Evolutionary conservation across 2,329 filamentous ascomycete species (phyloP).

Genomic region (Samsoniella hepiali): DNA sequence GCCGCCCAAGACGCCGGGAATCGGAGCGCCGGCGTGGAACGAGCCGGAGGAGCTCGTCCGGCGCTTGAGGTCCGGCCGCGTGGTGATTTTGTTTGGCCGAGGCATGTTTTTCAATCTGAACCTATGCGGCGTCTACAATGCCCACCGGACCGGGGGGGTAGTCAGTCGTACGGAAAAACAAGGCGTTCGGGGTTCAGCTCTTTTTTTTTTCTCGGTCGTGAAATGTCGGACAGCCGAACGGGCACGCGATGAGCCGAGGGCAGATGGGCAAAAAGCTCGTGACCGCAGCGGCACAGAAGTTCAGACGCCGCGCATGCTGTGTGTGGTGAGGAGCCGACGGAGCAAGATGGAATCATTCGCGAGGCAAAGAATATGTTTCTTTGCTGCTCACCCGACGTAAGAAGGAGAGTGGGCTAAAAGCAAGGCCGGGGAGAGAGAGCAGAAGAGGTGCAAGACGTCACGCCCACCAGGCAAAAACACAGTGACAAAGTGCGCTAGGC

Average conservation of each 20-base stretch:
- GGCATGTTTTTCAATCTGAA: constrained; percentile 8
- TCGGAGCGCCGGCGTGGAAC: constrained; percentile 51
- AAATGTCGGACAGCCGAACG: not conserved
- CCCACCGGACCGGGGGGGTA: not conserved
- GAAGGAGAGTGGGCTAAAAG: no score
- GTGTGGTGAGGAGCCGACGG: not conserved
- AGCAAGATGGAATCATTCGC: not conserved
- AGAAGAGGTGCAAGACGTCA: constrained; percentile 12
- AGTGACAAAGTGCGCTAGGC: not conserved
- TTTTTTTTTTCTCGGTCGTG: not conserved
- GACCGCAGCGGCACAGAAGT: not conserved
- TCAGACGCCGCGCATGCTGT: constrained; percentile 8
- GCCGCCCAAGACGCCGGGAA: constrained; percentile 33
- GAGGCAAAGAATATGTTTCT: not conserved
- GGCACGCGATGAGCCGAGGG: constrained; percentile 8
- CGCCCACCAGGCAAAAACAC: not conserved
- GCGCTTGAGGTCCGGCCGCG: constrained; percentile 4
- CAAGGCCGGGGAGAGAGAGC: not conserved
- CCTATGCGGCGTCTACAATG: not conserved
- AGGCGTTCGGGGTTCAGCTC: not conserved
- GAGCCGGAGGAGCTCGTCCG: constrained; percentile 40
- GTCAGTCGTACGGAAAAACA: not conserved
- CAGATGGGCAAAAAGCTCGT: not conserved
- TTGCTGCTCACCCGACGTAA: not conserved
- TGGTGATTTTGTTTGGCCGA: constrained; percentile 12